Base-by-base conservation (phyloP, 129 eudicot species). In the Heracleum sosnowskyi region DNA sequence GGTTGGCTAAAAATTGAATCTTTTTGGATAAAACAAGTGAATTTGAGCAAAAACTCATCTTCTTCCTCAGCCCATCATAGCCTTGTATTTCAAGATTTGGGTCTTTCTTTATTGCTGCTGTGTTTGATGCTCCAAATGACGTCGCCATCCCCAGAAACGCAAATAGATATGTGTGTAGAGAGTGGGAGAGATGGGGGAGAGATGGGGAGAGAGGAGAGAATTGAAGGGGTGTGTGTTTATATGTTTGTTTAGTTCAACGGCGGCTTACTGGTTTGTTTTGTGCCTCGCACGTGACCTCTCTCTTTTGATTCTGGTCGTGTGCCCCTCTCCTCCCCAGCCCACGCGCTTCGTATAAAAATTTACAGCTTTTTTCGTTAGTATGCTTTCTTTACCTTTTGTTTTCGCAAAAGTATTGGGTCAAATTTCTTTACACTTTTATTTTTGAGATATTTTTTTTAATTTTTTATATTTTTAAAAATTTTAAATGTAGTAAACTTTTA, bases 61-160 rank as follows among this genome's bases (percentile, higher is more conserved):
- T 81, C 69, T 26, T 81, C 75, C 79, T 87, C 76, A 85, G 77
- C 75, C 97, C 97, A 75, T 73, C 76, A 8, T 87, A 86, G 46
- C 83, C 80, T 73, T 78, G 77, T 73, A 90, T 24, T 20, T 76
- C 85, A 62, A 85, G 81, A 75, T 78, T 84, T 0, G 89, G 78
- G 76, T 89, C 90, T 47, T 76, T 83, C 26, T 78, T 55, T 18
- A 87, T 40, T 28, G 82, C 79, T 26, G 93, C 79, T 28, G 93
- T 62, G 84, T 66, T 84, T 68, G 89, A 82, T 64, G 88, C 83
- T 33, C 89, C 96, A 29, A 86, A 82, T 83, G 89, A 72, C 81
- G 91, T 81, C 90, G 92, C 81, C 96, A 91, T 91, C 79, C 73
- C 6, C 10, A 28, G 3, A 16, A 12, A 4, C 4, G 7, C 12